Conservation (phyloP, 2,329 filamentous ascomycete species). For the Chaetomiaceae sp. region DNA sequence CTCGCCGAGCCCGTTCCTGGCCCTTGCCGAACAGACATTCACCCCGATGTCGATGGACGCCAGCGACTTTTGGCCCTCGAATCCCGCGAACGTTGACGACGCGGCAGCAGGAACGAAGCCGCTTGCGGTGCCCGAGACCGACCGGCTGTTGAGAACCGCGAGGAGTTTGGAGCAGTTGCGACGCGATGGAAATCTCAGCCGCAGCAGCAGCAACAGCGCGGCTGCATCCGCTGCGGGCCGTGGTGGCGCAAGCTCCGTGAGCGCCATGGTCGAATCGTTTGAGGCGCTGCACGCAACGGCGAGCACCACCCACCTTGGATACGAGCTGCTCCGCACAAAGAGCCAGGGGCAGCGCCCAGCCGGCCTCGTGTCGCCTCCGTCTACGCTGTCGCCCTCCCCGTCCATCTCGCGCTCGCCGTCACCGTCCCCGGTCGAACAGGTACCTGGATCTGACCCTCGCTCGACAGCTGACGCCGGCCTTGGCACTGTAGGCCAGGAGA, state of each 20-base stretch:
- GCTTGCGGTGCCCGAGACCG: slow-evolving; percentile 1
- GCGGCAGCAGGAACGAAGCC: slow-evolving; percentile 1
- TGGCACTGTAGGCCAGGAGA: slow-evolving; percentile 12
- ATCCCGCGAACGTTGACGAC: slow-evolving; percentile 3
- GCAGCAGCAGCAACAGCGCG: slow-evolving; percentile 17
- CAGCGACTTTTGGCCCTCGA: slow-evolving; percentile 18
- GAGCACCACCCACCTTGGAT: slow-evolving; percentile 22
- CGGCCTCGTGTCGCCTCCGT: slow-evolving; percentile 14
- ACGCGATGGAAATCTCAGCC: slow-evolving; percentile 12
- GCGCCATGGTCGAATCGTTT: slow-evolving; percentile 30
- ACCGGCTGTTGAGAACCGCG: slow-evolving; percentile 8
- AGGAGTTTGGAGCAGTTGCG: slow-evolving; percentile 11
- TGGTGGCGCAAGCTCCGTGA: slow-evolving; percentile 18
- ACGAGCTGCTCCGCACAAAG: slow-evolving; percentile 28
- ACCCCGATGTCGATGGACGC: slow-evolving; percentile 30
- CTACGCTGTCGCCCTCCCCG: slow-evolving; percentile 19
- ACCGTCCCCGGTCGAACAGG: slow-evolving; percentile 1
- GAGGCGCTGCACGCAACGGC: slow-evolving; percentile 27
- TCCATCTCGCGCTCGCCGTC: slow-evolving; percentile 15
- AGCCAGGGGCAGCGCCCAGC: slow-evolving; percentile 12
- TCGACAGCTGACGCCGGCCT: slow-evolving; percentile 4
- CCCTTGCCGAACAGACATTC: slow-evolving; percentile 25
- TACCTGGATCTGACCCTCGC: background rate
- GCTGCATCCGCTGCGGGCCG: slow-evolving; percentile 9
- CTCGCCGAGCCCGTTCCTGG: slow-evolving; percentile 20